phyloP scores from a whole-genome alignment of 106 monocot species.

The Triglochin maritima region DNA sequence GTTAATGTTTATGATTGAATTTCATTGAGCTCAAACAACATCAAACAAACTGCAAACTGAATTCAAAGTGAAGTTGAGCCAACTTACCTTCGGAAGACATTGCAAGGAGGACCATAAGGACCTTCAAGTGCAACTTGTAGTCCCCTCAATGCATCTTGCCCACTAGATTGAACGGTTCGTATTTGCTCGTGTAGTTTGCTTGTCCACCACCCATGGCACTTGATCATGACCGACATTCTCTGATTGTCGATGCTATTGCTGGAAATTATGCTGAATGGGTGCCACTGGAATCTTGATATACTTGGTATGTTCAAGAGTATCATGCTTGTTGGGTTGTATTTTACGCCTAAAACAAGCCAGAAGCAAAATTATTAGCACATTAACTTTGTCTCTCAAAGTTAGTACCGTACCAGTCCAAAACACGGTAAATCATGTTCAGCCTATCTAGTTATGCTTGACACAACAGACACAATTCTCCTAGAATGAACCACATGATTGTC shows the following conservation, averaged over 20 bases:
- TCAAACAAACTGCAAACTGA: too few species aligned
- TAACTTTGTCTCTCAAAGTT: background rate
- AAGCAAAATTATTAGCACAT: background rate
- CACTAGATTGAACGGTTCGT: constrained; percentile 12
- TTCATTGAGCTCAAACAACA: too few species aligned
- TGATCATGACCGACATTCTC: constrained; percentile 40
- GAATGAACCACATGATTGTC: too few species aligned
- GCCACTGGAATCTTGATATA: constrained; percentile 78
- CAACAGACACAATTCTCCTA: too few species aligned
- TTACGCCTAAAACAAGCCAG: constrained; percentile 25
- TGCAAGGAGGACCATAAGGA: constrained; percentile 56
- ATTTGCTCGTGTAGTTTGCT: constrained; percentile 35
- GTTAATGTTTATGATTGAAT: too few species aligned
- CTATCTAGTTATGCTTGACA: too few species aligned
- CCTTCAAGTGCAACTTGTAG: constrained; percentile 49
- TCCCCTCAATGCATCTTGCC: constrained; percentile 7
- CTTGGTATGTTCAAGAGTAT: constrained; percentile 63
- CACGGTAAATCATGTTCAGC: too few species aligned
- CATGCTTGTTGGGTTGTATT: constrained; percentile 56
- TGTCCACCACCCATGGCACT: constrained; percentile 77
- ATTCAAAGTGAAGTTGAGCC: too few species aligned
- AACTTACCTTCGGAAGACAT: constrained; percentile 33
- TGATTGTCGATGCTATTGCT: constrained; percentile 31
- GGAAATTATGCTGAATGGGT: constrained; percentile 77
- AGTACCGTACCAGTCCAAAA: background rate